phyloP scores from a whole-genome alignment of 2,329 filamentous ascomycete species.

The Fusarium proliferatum region DNA sequence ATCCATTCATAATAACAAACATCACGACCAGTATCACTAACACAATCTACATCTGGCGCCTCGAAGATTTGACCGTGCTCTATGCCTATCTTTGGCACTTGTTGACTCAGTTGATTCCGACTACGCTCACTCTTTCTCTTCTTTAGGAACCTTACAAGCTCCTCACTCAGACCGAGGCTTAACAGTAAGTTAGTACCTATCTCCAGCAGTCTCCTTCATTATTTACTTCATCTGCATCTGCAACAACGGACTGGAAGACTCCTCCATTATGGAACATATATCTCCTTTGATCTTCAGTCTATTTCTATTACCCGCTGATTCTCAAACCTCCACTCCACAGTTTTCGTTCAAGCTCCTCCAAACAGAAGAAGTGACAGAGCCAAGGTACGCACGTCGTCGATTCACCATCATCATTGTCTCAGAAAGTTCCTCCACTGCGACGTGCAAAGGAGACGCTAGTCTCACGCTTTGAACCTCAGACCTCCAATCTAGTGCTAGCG shows the following conservation, averaged over 20 bases:
- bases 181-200: background rate
- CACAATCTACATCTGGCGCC: background rate
- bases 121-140: slow-evolving; percentile 8
- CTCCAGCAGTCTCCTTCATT: background rate
- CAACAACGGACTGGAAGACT: background rate
- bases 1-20: slow-evolving; percentile 26
- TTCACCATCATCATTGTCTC: slow-evolving; percentile 39
- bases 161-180: background rate
- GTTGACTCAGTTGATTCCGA: slow-evolving; percentile 1
- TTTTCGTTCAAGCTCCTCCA: slow-evolving; percentile 7
- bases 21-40: slow-evolving; percentile 23
- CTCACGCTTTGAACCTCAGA: slow-evolving; percentile 27
- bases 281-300: slow-evolving; percentile 22
- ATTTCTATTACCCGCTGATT: slow-evolving; percentile 33
- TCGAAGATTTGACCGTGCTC: background rate
- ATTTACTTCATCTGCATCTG: background rate
- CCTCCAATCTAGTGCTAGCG: slow-evolving; percentile 32
- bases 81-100: background rate
- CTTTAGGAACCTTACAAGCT: background rate
- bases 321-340: slow-evolving; percentile 26
- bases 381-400: slow-evolving; percentile 24
- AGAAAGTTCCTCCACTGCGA: slow-evolving; percentile 26
- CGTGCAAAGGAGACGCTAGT: slow-evolving; percentile 29
- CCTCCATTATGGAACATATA: slow-evolving; percentile 7
- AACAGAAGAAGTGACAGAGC: slow-evolving; percentile 2